Evolutionary conservation across 73 alveolate genomes (phyloP).

Genomic region (Symbiodinium natans): DNA sequence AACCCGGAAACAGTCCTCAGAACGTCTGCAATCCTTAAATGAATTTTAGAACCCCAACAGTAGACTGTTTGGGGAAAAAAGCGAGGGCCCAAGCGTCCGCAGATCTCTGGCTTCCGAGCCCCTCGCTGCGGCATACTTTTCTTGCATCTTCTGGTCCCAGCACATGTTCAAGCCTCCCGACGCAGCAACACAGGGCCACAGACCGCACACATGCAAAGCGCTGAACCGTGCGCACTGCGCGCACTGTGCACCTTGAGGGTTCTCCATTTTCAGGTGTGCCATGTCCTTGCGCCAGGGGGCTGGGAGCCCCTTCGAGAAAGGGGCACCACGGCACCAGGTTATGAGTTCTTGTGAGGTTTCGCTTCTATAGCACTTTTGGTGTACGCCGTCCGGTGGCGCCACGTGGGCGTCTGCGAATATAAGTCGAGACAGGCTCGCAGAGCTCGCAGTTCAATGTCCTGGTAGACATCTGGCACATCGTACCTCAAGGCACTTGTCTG

Average conservation of each 20-base stretch:
- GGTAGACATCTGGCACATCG: slow-evolving; percentile 37
- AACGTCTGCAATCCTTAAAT: no score
- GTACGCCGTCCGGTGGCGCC: no score
- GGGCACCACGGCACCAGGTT: neutral
- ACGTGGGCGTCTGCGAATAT: neutral
- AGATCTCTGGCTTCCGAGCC: no score
- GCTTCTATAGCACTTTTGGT: no score
- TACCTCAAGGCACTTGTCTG: slow-evolving; percentile 37
- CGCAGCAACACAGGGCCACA: neutral
- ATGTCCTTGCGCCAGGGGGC: slow-evolving; percentile 1
- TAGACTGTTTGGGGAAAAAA: no score
- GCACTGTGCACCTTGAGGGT: slow-evolving; percentile 30
- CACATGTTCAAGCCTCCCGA: slow-evolving; percentile 49
- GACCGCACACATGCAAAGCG: neutral
- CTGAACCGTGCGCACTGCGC: neutral
- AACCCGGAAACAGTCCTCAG: no score
- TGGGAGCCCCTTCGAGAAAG: neutral
- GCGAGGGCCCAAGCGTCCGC: no score
- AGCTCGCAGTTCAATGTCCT: no score
- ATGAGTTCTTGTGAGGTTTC: no score
- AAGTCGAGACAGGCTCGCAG: no score
- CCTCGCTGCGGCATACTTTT: slow-evolving; percentile 7
- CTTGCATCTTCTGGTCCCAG: slow-evolving; percentile 83
- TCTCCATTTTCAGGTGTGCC: slow-evolving; percentile 70
- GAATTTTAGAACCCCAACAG: no score